Percentiles rank a stretch among this genome's conserved stretches.
Conservation (phyloP, 2,329 filamentous ascomycete species). For the Claviceps maximensis region DNA sequence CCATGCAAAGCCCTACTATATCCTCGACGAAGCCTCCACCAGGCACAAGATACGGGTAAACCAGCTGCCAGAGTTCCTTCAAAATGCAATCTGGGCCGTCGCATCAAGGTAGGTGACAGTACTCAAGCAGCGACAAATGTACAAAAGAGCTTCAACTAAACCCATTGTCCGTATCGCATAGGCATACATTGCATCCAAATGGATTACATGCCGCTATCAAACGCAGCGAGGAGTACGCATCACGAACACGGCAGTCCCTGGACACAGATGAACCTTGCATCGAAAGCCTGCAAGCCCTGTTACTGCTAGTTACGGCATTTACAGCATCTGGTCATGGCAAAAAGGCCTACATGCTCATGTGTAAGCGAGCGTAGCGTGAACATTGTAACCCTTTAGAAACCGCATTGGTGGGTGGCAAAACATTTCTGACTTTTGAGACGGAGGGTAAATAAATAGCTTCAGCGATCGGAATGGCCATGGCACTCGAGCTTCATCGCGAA, state of each 20-base stretch:
- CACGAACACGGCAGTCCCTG: conserved; percentile 54
- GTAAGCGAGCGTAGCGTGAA: conserved; percentile 28
- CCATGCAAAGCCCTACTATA: conserved; percentile 70
- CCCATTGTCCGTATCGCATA: conserved; percentile 3
- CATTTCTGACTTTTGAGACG: neutral
- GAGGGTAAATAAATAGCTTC: neutral
- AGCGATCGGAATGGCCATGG: conserved; percentile 64
- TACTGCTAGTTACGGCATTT: conserved; percentile 63
- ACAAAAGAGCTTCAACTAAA: neutral
- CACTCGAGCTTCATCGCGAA: conserved; percentile 70
- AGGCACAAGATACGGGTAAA: conserved; percentile 58
- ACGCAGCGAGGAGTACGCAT: conserved; percentile 59
- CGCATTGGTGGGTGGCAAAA: neutral
- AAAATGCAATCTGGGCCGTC: conserved; percentile 47
- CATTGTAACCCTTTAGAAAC: neutral
- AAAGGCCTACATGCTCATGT: conserved; percentile 75
- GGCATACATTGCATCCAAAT: conserved; percentile 55
- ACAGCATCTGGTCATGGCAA: conserved; percentile 69
- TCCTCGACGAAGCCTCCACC: conserved; percentile 64
- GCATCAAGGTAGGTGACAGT: conserved; percentile 39
- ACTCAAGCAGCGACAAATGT: conserved; percentile 1
- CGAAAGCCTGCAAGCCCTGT: conserved; percentile 60
- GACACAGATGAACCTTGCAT: conserved; percentile 73
- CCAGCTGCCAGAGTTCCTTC: conserved; percentile 44
- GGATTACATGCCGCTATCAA: conserved; percentile 55